Evolutionary conservation across 192 early-diverging fungal species (phyloP).

Genomic region (Anaeromyces robustus): DNA sequence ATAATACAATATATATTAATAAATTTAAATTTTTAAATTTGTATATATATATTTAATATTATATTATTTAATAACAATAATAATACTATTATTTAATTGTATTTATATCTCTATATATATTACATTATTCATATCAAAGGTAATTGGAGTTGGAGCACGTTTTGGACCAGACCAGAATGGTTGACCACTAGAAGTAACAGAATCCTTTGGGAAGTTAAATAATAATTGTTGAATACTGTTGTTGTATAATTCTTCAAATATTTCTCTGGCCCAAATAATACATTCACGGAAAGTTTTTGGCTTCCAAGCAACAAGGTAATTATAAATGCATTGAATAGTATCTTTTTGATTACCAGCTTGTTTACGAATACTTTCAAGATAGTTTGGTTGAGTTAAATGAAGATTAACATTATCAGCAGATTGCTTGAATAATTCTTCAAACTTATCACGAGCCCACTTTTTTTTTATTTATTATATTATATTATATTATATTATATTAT

Average conservation of each 20-base stretch:
- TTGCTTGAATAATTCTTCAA: constrained; percentile 83
- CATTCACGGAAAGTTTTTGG: constrained; percentile 84
- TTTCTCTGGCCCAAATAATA: constrained; percentile 72
- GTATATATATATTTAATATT: too few species aligned
- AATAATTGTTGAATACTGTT: constrained; percentile 88
- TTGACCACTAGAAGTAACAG: constrained; percentile 73
- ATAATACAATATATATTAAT: too few species aligned
- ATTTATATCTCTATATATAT: too few species aligned
- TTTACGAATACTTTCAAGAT: constrained; percentile 53
- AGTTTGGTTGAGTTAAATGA: constrained; percentile 76
- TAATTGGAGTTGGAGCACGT: constrained; percentile 69
- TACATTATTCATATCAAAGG: constrained; percentile 54
- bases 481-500: too few species aligned
- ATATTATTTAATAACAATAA: too few species aligned
- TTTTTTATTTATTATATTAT: too few species aligned
- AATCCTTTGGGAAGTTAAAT: constrained; percentile 92
- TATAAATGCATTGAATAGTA: constrained; percentile 55
- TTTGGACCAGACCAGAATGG: constrained; percentile 97
- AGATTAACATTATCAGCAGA: constrained; percentile 90
- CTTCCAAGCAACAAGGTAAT: constrained; percentile 48
- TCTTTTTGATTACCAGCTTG: constrained; percentile 62
- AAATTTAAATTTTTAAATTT: too few species aligned
- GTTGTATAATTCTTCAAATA: constrained; percentile 87
- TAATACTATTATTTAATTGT: too few species aligned
- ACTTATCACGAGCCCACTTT: constrained; percentile 96